phyloP scores from a whole-genome alignment of 352 stramenopile genomes.

The Globisporangium spiculum region DNA sequence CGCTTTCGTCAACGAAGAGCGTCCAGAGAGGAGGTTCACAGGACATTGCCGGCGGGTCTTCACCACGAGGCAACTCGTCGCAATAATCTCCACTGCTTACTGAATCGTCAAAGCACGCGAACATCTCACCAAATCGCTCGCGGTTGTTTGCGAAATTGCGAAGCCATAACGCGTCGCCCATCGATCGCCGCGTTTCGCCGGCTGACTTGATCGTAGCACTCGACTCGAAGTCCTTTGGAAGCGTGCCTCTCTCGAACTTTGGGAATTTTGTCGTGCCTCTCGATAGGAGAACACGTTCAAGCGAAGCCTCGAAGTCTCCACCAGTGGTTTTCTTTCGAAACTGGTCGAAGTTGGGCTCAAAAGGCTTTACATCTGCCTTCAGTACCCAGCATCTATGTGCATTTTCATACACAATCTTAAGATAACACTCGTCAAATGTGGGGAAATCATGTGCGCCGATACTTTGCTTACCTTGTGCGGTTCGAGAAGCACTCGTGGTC shows the following conservation, averaged over 20 bases:
- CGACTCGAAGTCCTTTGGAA: conserved; percentile 17
- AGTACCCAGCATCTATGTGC: conserved; percentile 43
- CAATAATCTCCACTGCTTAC: background rate
- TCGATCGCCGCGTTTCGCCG: conserved; percentile 21
- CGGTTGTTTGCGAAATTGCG: conserved; percentile 34
- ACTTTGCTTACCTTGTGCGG: conserved; percentile 9
- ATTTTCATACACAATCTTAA: background rate
- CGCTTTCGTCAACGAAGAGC: background rate
- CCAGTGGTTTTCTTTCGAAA: conserved; percentile 24
- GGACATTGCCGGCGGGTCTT: background rate
- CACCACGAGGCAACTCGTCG: background rate
- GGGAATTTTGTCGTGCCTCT: conserved; percentile 37
- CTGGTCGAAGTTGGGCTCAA: conserved; percentile 30
- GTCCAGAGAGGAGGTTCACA: background rate
- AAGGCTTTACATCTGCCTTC: conserved; percentile 28
- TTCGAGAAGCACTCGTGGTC: conserved; percentile 33
- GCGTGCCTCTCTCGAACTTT: conserved; percentile 34
- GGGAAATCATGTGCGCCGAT: conserved; percentile 15
- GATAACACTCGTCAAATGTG: conserved; percentile 1
- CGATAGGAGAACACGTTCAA: conserved; percentile 32
- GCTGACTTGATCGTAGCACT: conserved; percentile 27
- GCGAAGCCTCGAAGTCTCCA: conserved; percentile 37
- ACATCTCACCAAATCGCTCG: conserved; percentile 28
- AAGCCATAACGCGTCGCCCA: conserved; percentile 37
- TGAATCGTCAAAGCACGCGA: conserved; percentile 13